Evolutionary conservation across 176 grass and related monocot species (phyloP), one percentile per base, ranked within the genome.

Genomic region (Puccinellia tenuiflora): DNA sequence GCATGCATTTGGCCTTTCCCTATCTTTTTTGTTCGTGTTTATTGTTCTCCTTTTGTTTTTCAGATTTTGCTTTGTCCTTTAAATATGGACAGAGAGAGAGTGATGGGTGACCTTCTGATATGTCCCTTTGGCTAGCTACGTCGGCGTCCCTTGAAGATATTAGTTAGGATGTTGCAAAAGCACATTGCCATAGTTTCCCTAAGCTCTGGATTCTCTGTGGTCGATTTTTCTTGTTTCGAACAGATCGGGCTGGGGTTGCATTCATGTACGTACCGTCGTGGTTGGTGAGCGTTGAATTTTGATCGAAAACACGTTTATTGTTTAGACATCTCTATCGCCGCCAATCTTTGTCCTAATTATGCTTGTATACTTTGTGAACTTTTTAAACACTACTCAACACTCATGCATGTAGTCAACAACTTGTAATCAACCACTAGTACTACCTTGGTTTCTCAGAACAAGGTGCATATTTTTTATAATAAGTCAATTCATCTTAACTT

Each of bases 31-130:
- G 20, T 24, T 21, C 25, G 38, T 22, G 38, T 21, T 7, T 69
- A 43, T 25, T 43, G 11, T 42, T 24, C 6, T 24, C 6, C 76
- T 62, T 16, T 57, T 18, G 51, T 79, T 72, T 88, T 69, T 0
- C 68, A 56, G 9, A 73, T 79, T 70, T 75, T 61, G 35, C 17
- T 85, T 75, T 81, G 43, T n/a, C 40, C 38, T 57, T 81, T 85
- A 22, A 55, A 42, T 81, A 2, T 60, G 40, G 81, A 88, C 47
- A 80, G 81, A 47, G 87, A 88, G 81, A 88, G 57, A 80, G 81
- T 57, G 87, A 88, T 88, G 87, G 16, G 81, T 84, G 47, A 88
- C 81, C 81, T 80, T 57, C 28, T 80, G 30, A 8, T 42, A 12
- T 57, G 53, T 55, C 1, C 48, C 35, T 59, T 52, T 42, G 33